A percentile compares a stretch with the other conserved stretches of the same genome.
Conservation (phyloP, 1,284 basidiomycete genomes). For the Heimioporus punctisporus region DNA sequence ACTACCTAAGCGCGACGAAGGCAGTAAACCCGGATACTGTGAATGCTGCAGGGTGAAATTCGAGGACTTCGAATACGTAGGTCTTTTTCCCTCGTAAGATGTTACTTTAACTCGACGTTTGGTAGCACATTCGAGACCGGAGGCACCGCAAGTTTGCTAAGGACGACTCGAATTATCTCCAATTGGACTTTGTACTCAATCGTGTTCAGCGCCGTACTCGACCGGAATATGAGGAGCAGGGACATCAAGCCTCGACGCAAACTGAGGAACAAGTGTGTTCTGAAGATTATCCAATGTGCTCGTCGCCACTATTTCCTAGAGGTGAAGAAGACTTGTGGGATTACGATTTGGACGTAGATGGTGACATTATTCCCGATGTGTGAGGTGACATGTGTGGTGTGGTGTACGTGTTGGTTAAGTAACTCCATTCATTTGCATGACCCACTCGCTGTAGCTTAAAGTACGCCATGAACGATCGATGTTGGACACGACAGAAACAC, state of each 20-base stretch:
- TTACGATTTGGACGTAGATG: constrained; percentile 18
- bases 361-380: constrained; percentile 17
- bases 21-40: constrained; percentile 95
- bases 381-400: constrained; percentile 17
- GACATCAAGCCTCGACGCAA: constrained; percentile 2
- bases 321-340: constrained; percentile 26
- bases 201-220: constrained; percentile 71
- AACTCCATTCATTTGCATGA: constrained; percentile 10
- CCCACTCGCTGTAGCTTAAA: constrained; percentile 17
- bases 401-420: constrained; percentile 27
- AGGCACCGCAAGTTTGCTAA: constrained; percentile 89
- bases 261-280: constrained; percentile 24
- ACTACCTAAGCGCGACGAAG: constrained; percentile 79
- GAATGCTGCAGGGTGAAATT: constrained; percentile 96
- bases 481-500: neutral
- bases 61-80: constrained; percentile 84
- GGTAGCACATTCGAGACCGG: constrained; percentile 77
- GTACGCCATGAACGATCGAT: constrained; percentile 1
- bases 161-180: constrained; percentile 80
- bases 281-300: constrained; percentile 27
- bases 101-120: constrained; percentile 1
- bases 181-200: constrained; percentile 80
- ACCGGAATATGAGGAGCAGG: constrained; percentile 42
- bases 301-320: constrained; percentile 16
- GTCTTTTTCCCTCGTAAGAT: constrained; percentile 28